Conservation (phyloP, 2,329 filamentous ascomycete species). For the Talaromyces sp. region DNA sequence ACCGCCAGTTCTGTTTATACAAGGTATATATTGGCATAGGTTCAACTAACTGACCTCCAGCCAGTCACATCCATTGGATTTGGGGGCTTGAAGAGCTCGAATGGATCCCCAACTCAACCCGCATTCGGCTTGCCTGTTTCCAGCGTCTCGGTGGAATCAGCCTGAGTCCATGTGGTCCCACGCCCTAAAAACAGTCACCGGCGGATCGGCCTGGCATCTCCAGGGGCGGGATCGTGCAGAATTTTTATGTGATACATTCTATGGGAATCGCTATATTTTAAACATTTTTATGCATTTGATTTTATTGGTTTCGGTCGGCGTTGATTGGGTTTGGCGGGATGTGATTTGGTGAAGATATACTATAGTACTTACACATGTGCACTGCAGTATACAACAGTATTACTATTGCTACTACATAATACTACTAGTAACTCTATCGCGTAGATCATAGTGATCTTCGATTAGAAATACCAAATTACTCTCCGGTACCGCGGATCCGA, state of each 20-base stretch:
- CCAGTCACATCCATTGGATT: background rate
- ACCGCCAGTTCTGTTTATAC: slow-evolving; percentile 6
- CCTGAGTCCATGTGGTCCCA: slow-evolving; percentile 4
- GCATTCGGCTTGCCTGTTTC: slow-evolving; percentile 6
- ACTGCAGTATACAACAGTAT: no score
- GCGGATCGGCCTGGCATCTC: slow-evolving; percentile 6
- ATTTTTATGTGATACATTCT: slow-evolving; percentile 1
- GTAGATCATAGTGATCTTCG: no score
- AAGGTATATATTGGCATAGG: slow-evolving; percentile 4
- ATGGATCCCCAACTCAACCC: no score
- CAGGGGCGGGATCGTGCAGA: slow-evolving; percentile 10
- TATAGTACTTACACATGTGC: no score
- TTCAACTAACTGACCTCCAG: background rate
- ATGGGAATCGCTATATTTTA: background rate
- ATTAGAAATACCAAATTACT: background rate
- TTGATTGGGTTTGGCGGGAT: no score
- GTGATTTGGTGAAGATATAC: no score
- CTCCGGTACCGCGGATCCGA: no score
- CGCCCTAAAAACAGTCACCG: slow-evolving; percentile 28
- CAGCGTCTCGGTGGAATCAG: slow-evolving; percentile 1
- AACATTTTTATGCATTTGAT: background rate
- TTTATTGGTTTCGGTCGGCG: no score
- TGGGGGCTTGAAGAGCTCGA: background rate
- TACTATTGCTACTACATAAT: no score
- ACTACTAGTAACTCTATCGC: no score